Percentiles rank a stretch among this genome's conserved stretches.
Conservation (phyloP, 768 basidiomycete species). For the Leccinum disarticulatum region DNA sequence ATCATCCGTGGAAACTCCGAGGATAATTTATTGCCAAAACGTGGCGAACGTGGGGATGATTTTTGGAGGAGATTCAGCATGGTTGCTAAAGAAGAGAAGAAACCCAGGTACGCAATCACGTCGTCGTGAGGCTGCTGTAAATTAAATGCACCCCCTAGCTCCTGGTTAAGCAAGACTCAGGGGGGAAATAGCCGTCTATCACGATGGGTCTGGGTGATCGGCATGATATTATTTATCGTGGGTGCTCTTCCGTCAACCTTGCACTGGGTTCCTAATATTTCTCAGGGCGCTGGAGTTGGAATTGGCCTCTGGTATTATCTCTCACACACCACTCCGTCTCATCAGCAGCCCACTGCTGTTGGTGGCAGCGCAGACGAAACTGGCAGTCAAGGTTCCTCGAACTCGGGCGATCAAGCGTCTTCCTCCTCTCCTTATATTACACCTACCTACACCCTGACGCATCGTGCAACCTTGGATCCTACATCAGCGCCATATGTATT, state of each 20-base stretch:
- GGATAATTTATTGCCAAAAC: constrained; percentile 61
- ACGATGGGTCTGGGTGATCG: constrained; percentile 70
- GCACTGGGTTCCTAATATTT: not conserved
- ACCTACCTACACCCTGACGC: constrained; percentile 60
- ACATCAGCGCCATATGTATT: constrained; percentile 13
- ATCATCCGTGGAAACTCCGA: constrained; percentile 72
- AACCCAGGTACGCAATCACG: constrained; percentile 40
- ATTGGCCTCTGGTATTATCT: constrained; percentile 61
- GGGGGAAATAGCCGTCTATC: constrained; percentile 50
- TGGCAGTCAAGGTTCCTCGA: constrained; percentile 13
- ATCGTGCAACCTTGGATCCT: constrained; percentile 32
- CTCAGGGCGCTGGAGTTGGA: constrained; percentile 51
- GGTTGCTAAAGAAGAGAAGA: constrained; percentile 70
- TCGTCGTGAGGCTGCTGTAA: not conserved
- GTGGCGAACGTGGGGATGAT: constrained; percentile 76
- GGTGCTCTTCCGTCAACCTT: constrained; percentile 18
- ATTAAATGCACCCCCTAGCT: constrained; percentile 34
- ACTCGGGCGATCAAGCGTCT: constrained; percentile 13
- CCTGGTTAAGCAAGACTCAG: constrained; percentile 70
- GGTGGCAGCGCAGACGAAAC: constrained; percentile 61
- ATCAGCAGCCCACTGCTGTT: constrained; percentile 57
- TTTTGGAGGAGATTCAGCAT: constrained; percentile 89
- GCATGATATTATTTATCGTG: constrained; percentile 57
- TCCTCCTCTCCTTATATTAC: constrained; percentile 45
- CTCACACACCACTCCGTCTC: constrained; percentile 48